Conservation (phyloP, 192 early-diverging fungal species). For the Coemansia asiatica region DNA sequence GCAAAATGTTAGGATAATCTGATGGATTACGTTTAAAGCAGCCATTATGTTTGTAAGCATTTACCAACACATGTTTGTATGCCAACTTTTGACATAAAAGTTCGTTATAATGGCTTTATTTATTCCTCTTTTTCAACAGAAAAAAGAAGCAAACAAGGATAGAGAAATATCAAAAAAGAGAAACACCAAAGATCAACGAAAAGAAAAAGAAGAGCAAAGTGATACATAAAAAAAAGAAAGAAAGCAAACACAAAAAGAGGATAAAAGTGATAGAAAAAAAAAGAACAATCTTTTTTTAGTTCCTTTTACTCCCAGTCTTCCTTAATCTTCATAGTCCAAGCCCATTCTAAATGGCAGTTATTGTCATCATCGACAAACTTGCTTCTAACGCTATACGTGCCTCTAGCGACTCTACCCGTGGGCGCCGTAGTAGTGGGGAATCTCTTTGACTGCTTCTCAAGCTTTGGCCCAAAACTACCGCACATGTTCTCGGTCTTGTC, state of each 20-base stretch:
- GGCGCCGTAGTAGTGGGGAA: slow-evolving; percentile 89
- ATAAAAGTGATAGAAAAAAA: background rate
- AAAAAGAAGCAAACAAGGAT: background rate
- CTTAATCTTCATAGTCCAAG: slow-evolving; percentile 86
- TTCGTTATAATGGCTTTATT: no score
- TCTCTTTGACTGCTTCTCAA: slow-evolving; percentile 74
- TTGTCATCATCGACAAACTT: slow-evolving; percentile 94
- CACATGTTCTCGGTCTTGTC: slow-evolving; percentile 96
- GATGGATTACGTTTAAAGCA: no score
- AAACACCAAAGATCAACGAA: background rate
- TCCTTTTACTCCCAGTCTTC: slow-evolving; percentile 82
- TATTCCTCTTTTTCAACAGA: background rate
- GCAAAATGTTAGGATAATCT: no score
- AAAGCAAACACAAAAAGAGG: background rate
- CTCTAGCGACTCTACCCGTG: slow-evolving; percentile 86
- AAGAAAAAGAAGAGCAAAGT: background rate
- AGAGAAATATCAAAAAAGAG: background rate
- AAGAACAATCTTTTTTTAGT: no score
- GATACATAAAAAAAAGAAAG: background rate
- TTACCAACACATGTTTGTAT: no score
- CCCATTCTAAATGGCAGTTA: slow-evolving; percentile 77
- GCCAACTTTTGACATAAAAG: no score
- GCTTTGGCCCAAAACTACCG: slow-evolving; percentile 88
- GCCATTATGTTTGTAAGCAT: no score
- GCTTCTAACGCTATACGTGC: slow-evolving; percentile 86